These are phyloP conservation scores for Penicillium parvum DNA, from an alignment of 495 filamentous ascomycete species.

Conservation along the genomic window DNA sequence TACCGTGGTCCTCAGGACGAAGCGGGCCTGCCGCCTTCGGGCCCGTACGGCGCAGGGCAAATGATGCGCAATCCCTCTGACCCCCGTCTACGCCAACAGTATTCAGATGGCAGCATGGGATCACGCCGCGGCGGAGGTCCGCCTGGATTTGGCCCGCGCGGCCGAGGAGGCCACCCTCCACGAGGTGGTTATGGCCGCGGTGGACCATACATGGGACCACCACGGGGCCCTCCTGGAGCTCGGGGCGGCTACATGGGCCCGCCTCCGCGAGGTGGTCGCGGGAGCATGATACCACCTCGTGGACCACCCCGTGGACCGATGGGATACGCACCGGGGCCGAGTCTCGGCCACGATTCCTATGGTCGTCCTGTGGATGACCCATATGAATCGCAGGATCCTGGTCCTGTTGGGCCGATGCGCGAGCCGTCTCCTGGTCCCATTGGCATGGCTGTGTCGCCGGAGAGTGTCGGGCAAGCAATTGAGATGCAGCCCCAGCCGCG, in stretches of 20 bases:
- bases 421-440: conserved; percentile 57
- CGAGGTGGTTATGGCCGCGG: conserved; percentile 59
- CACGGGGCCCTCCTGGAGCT: conserved; percentile 29
- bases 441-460: conserved; percentile 47
- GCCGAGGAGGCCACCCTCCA: conserved; percentile 35
- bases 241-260: conserved; percentile 37
- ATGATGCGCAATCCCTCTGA: conserved; percentile 42
- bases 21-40: conserved; percentile 54
- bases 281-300: conserved; percentile 47
- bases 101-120: conserved; percentile 59
- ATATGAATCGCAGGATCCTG: conserved; percentile 28
- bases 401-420: conserved; percentile 25
- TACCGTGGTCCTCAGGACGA: conserved; percentile 56
- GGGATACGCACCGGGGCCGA: conserved; percentile 36
- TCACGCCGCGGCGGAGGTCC: conserved; percentile 46
- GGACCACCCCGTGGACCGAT: conserved; percentile 46
- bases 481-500: conserved; percentile 65
- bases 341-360: conserved; percentile 21
- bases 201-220: conserved; percentile 41
- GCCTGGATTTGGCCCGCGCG: conserved; percentile 32
- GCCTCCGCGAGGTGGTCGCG: conserved; percentile 21
- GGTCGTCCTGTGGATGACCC: conserved; percentile 24
- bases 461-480: conserved; percentile 66
- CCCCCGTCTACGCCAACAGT: conserved; percentile 53
- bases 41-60: conserved; percentile 34